phyloP scores from a whole-genome alignment of 1,139 yeast species.

The Kodamaea alishanica region DNA sequence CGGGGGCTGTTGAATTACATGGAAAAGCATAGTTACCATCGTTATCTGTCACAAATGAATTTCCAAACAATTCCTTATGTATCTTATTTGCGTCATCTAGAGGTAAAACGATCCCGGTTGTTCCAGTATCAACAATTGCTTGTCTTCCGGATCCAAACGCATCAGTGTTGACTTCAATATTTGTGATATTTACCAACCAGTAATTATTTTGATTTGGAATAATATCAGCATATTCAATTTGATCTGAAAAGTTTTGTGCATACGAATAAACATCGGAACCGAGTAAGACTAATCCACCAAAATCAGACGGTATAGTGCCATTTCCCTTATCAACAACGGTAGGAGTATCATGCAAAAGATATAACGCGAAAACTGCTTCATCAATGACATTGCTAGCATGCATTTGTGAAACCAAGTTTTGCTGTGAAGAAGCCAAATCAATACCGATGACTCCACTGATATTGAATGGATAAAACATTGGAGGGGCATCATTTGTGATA shows the following conservation, averaged over 20 bases:
- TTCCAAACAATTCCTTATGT: conserved; percentile 46
- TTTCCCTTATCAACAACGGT: conserved; percentile 9
- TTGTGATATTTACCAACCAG: conserved; percentile 51
- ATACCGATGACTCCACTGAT: conserved; percentile 63
- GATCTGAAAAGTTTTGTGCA: conserved; percentile 3
- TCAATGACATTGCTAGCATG: conserved; percentile 17
- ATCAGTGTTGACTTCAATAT: conserved; percentile 29
- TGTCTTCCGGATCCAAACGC: conserved; percentile 26
- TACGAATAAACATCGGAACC: conserved; percentile 20
- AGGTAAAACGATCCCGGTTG: conserved; percentile 59
- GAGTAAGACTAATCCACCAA: conserved; percentile 27
- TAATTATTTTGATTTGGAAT: conserved; percentile 37
- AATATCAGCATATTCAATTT: conserved; percentile 34
- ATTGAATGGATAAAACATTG: conserved; percentile 48
- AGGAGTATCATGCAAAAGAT: conserved; percentile 18
- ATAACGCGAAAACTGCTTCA: conserved; percentile 21
- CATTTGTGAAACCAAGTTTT: conserved; percentile 24
- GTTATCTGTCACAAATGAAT: conserved; percentile 50
- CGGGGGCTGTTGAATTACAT: conserved; percentile 42
- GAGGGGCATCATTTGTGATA: conserved; percentile 50
- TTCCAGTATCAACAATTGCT: conserved; percentile 64
- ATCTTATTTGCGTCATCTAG: conserved; percentile 51
- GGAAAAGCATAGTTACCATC: conserved; percentile 55
- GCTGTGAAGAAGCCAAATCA: conserved; percentile 39
- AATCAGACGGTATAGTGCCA: conserved; percentile 5